These are phyloP conservation scores for Arachnopeziza araneosa DNA, from an alignment of 2,329 filamentous ascomycete species.

Conservation along the genomic window DNA sequence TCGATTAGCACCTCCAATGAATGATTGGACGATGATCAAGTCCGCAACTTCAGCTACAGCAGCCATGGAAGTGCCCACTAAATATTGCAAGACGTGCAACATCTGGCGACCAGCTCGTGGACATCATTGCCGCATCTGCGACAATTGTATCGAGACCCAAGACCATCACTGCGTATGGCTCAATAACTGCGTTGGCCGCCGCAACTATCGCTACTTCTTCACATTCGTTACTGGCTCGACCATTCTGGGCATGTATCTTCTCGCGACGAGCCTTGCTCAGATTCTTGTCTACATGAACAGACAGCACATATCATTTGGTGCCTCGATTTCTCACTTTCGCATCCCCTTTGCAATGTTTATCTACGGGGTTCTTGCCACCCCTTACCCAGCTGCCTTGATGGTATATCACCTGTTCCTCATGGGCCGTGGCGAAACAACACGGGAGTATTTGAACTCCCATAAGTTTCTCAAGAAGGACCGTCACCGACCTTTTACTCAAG, in stretches of 20 bases:
- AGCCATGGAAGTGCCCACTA: slow-evolving; percentile 96
- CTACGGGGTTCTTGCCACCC: slow-evolving; percentile 66
- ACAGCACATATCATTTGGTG: slow-evolving; percentile 60
- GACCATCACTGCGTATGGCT: slow-evolving; percentile 99
- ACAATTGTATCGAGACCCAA: slow-evolving; percentile 95
- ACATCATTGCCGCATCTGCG: slow-evolving; percentile 93
- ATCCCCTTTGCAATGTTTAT: slow-evolving; percentile 86
- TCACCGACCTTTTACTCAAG: slow-evolving; percentile 84
- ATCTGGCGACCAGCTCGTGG: slow-evolving; percentile 95
- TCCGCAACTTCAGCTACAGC: slow-evolving; percentile 67
- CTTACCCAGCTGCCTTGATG: slow-evolving; percentile 79
- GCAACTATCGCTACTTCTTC: slow-evolving; percentile 98
- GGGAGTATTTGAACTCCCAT: slow-evolving; percentile 92
- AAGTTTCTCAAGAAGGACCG: slow-evolving; percentile 92
- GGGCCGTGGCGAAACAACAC: slow-evolving; percentile 85
- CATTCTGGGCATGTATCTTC: slow-evolving; percentile 67
- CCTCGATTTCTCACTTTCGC: slow-evolving; percentile 64
- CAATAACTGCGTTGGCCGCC: slow-evolving; percentile 94
- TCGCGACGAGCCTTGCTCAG: slow-evolving; percentile 75
- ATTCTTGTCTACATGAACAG: slow-evolving; percentile 65
- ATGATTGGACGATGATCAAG: slow-evolving; percentile 90
- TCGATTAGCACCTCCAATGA: slow-evolving; percentile 75
- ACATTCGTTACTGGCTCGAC: slow-evolving; percentile 79
- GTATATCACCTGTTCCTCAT: slow-evolving; percentile 90
- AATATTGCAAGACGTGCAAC: slow-evolving; percentile 96